Base-by-base conservation (phyloP, 345 rosid species). In the Trapa bicornis region DNA sequence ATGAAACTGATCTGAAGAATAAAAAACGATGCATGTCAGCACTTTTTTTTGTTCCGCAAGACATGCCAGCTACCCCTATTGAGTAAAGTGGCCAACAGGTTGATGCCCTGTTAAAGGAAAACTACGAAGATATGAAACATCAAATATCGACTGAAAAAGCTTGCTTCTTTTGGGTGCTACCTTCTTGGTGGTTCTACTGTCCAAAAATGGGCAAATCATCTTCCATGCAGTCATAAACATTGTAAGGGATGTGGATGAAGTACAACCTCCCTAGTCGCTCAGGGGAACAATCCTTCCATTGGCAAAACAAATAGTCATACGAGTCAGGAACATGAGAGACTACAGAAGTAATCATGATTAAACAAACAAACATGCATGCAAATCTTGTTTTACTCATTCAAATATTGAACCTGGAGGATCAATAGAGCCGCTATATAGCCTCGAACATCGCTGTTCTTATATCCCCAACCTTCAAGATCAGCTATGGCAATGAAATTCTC, bases 391-490 rank as follows among this genome's bases (percentile, higher is more conserved):
- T 33, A n/a, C 63, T 58, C 63, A 58, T 58, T n/a, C 14, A 42
- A 39, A 66, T 33, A 77, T 65, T 64, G 69, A 68, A 88, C 98
- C 98, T 93, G 99, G 76, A 93, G 73, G 65, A 76, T 87, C 8
- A 92, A 80, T 32, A 88, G 80, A 61, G 86, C 75, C 41, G 91
- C 89, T n/a, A 90, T 0, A 65, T 87, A 86, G 64, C 91, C 97
- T 7, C 88, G 88, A 68, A 88, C 65, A 68, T 94, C 97, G 22
- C 95, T 81, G 48, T 45, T 45, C 13, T 7, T 45, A 71, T 88
- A 90, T 73, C 94, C 97, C 98, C 98, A 90, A 47, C 91, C 97
- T 76, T 84, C 72, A 9, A 93, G 85, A 86, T 90, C 98, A 52
- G 64, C 96, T 33, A 90, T 84, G 48, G 68, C 37, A 65, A 82